phyloP scores from a whole-genome alignment of 768 basidiomycete species.

The Rhizopogon roseolus region DNA sequence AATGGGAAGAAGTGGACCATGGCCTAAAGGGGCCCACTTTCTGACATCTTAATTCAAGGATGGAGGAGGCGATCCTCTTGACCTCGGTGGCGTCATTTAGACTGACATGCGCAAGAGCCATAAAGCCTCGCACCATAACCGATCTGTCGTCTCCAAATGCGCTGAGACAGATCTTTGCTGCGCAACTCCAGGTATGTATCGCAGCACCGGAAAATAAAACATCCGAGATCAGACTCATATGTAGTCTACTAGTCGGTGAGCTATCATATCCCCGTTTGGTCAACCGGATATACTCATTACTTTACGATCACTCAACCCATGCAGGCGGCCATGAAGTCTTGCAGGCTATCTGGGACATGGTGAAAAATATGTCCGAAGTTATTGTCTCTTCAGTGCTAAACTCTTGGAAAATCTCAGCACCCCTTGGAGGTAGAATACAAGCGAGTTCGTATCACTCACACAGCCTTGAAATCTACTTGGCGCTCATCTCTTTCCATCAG shows the following conservation, averaged over 20 bases:
- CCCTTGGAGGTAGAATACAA: slow-evolving; percentile 92
- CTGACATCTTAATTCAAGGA: slow-evolving; percentile 55
- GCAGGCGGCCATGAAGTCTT: slow-evolving; percentile 74
- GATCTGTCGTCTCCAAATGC: slow-evolving; percentile 32
- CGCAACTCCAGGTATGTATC: slow-evolving; percentile 59
- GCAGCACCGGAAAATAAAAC: slow-evolving; percentile 59
- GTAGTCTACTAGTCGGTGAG: slow-evolving; percentile 59
- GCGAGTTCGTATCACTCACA: slow-evolving; percentile 39
- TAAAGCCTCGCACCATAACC: slow-evolving; percentile 37
- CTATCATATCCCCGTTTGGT: not conserved
- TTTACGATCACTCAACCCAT: slow-evolving; percentile 43
- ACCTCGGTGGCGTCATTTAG: slow-evolving; percentile 53
- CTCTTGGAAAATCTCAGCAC: slow-evolving; percentile 87
- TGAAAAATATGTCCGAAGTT: slow-evolving; percentile 84
- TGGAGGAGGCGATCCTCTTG: slow-evolving; percentile 71
- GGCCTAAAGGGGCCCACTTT: slow-evolving; percentile 71
- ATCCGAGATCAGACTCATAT: slow-evolving; percentile 35
- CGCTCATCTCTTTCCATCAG: slow-evolving; percentile 14
- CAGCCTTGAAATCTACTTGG: not conserved
- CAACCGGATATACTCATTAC: not conserved
- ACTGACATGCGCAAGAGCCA: slow-evolving; percentile 29
- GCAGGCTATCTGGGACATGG: slow-evolving; percentile 72
- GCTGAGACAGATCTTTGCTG: slow-evolving; percentile 40
- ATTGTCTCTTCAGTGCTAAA: slow-evolving; percentile 79
- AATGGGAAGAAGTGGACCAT: slow-evolving; percentile 90